Base-by-base conservation (phyloP, 805 yeast genomes). In the Spathaspora passalidarum region DNA sequence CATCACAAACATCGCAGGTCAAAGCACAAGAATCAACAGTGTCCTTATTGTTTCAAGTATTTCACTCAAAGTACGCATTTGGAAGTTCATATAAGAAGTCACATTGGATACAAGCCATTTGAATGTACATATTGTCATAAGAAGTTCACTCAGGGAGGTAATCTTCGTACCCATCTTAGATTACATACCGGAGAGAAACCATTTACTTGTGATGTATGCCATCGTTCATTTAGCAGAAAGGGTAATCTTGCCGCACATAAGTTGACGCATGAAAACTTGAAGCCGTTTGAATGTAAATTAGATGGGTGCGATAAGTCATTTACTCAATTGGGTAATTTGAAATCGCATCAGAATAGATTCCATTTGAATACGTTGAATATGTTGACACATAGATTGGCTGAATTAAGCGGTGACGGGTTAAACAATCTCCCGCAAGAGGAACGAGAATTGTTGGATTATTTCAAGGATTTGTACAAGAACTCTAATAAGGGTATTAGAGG, bases 171-270 rank as follows among this genome's bases (percentile, higher is more conserved):
- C 0, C 97, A 90, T 68, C 71, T 82, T 57, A 71, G 96, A 51
- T 71, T 89, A 26, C 97, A 89, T 57, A 89, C 97, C 0, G 97
- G 97, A 21, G 96, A 91, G 57, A 86, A 87, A 60, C 98, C 97
- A 3, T 91, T 84, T 59, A 72, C 76, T 32, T 91, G 98, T 69
- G 82, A 81, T 16, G 66, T 78, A 8, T 91, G 98, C 65, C 79
- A 80, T 18, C 79, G 88, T 49, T 73, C 80, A 26, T 91, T 91
- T 63, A 88, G 96, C 44, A 78, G 96, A 56, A 88, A 91, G 64
- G 98, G 98, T 14, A 91, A 91, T 65, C 75, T 88, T 54, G 91
- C 92, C 20, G 95, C 96, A 2, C 98, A 91, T 65, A 72, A 76
- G 62, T 69, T 88, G 48, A 89, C 96, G 0, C 97, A 90, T 66